Percentiles rank a stretch among this genome's conserved stretches.
phyloP scores from a whole-genome alignment of 192 early-diverging fungal species.

The Backusella luteola region DNA sequence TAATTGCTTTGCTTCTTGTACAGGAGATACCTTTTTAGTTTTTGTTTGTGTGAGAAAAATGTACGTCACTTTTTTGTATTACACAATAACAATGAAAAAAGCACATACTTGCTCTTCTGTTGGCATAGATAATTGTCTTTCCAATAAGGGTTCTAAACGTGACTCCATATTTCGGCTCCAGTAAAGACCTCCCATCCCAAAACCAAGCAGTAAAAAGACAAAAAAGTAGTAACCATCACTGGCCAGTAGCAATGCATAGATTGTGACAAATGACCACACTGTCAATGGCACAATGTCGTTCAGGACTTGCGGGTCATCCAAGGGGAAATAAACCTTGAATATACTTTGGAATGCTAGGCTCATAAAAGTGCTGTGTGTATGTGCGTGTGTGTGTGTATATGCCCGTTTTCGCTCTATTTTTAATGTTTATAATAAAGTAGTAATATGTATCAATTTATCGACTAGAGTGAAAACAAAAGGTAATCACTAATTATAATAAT shows the following conservation, averaged over 20 bases:
- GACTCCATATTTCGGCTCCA: not conserved
- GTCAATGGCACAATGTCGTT: not conserved
- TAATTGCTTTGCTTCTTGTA: conserved; percentile 1
- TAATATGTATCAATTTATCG: not conserved
- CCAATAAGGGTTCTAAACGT: not conserved
- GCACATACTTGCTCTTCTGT: not conserved
- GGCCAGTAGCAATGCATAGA: conserved; percentile 11
- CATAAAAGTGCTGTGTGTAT: not conserved
- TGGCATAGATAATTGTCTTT: not conserved
- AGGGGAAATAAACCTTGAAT: not conserved
- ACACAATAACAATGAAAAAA: not conserved
- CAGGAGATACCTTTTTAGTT: not conserved
- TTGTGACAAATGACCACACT: not conserved
- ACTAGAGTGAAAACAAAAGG: too few species aligned
- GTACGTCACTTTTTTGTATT: not conserved
- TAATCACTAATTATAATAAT: too few species aligned
- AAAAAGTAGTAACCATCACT: conserved; percentile 12
- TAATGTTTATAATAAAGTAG: not conserved
- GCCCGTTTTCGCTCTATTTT: not conserved
- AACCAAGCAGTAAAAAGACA: conserved; percentile 13
- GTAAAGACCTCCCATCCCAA: not conserved
- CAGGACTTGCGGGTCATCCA: not conserved
- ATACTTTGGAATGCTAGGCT: not conserved
- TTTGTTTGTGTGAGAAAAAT: not conserved
- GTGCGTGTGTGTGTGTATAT: not conserved